A percentile compares a stretch with the other conserved stretches of the same genome.
phyloP scores from a whole-genome alignment of 345 rosid species.

The Chamaenerion angustifolium region DNA sequence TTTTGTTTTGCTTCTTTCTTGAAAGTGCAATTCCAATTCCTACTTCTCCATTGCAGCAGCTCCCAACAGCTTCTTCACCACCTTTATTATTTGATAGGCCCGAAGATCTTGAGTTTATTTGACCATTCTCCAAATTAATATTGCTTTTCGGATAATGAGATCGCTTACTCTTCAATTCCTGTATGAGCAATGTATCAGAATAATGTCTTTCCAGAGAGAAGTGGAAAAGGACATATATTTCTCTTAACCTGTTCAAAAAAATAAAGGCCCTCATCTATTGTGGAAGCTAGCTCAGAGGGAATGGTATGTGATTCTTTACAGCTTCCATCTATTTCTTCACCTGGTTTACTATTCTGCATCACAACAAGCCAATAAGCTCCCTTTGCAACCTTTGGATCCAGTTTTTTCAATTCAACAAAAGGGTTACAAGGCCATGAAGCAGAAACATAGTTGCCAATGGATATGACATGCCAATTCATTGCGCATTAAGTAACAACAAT shows the following conservation, averaged over 20 bases:
- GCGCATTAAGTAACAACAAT: background rate
- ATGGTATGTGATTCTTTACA: constrained; percentile 37
- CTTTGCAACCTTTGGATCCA: too few species aligned
- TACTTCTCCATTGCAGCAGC: constrained; percentile 36
- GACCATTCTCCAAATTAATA: constrained; percentile 39
- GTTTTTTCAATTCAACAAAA: too few species aligned
- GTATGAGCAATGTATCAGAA: constrained; percentile 11
- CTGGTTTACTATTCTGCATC: constrained; percentile 58
- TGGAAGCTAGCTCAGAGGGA: constrained; percentile 65
- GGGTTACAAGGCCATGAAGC: too few species aligned
- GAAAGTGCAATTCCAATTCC: constrained; percentile 27
- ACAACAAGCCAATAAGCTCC: constrained; percentile 5
- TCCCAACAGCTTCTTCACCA: constrained; percentile 30
- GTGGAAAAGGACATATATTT: constrained; percentile 2
- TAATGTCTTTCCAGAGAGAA: constrained; percentile 1
- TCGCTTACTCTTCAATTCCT: constrained; percentile 69
- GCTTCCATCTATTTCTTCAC: constrained; percentile 30
- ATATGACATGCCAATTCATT: too few species aligned
- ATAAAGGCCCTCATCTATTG: constrained; percentile 86
- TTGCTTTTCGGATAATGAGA: constrained; percentile 36
- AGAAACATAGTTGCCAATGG: too few species aligned
- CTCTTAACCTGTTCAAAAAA: constrained; percentile 75
- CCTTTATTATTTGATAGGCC: constrained; percentile 26
- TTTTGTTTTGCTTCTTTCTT: constrained; percentile 52
- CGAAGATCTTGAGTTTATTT: constrained; percentile 21